phyloP scores from a whole-genome alignment of 306 rosid genomes.

The Ochetophila trinervis region DNA sequence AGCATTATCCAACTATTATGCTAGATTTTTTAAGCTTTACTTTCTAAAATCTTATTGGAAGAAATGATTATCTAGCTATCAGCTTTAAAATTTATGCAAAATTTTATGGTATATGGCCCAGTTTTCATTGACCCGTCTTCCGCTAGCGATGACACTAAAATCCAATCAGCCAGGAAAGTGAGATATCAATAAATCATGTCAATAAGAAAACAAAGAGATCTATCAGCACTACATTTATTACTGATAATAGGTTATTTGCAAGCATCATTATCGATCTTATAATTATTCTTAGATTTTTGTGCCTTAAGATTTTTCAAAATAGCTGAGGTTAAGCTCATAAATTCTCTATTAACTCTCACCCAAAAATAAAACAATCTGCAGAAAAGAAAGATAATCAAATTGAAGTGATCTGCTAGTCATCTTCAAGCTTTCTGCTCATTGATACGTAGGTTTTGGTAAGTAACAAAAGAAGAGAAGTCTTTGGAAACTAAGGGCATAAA shows the following conservation, averaged over 20 bases:
- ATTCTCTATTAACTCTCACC: not conserved
- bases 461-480: not conserved
- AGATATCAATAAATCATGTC: slow-evolving; percentile 21
- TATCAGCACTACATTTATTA: slow-evolving; percentile 19
- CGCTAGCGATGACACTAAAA: slow-evolving; percentile 9
- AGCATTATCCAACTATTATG: not conserved
- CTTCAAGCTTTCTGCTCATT: not conserved
- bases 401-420: no score
- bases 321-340: not conserved
- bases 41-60: not conserved
- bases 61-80: not conserved
- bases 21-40: not conserved
- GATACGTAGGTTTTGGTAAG: not conserved
- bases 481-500: not conserved
- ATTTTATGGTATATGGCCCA: slow-evolving; percentile 9
- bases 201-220: slow-evolving; percentile 21
- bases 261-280: slow-evolving; percentile 2
- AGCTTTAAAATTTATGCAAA: not conserved
- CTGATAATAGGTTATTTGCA: not conserved
- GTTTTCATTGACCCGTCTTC: not conserved
- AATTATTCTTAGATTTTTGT: not conserved
- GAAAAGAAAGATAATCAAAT: no score
- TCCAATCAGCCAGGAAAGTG: slow-evolving; percentile 15
- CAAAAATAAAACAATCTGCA: not conserved
- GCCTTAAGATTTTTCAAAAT: not conserved